phyloP scores from a whole-genome alignment of 1,284 basidiomycete species.

The Cutaneotrichosporon arboriforme region DNA sequence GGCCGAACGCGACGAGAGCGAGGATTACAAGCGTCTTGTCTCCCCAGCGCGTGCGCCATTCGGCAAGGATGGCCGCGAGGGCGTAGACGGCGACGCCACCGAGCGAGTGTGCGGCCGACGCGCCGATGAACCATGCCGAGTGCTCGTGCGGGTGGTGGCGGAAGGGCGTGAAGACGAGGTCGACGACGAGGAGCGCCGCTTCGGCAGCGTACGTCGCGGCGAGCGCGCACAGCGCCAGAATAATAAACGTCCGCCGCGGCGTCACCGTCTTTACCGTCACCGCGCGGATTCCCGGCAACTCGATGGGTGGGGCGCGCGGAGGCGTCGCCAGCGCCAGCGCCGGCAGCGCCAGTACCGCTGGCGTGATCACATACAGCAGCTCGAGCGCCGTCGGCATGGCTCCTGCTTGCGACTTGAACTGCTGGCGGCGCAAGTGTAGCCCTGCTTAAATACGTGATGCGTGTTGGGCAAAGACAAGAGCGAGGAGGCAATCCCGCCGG shows the following conservation, averaged over 20 bases:
- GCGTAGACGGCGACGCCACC: conserved; percentile 34
- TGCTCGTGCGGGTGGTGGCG: conserved; percentile 2
- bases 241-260: conserved; percentile 35
- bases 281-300: conserved; percentile 31
- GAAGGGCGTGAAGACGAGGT: conserved; percentile 18
- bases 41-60: conserved; percentile 36
- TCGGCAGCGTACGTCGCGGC: conserved; percentile 28
- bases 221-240: conserved; percentile 28
- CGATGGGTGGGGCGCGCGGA: neutral
- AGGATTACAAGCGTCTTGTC: conserved; percentile 28
- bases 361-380: conserved; percentile 16
- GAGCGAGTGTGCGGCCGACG: conserved; percentile 21
- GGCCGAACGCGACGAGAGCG: conserved; percentile 24
- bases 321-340: conserved; percentile 22
- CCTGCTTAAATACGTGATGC: neutral
- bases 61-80: conserved; percentile 27
- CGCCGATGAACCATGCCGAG: conserved; percentile 13
- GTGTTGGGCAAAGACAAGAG: no score
- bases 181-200: conserved; percentile 23
- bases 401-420: neutral
- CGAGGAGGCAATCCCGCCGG: no score
- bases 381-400: conserved; percentile 16
- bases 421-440: neutral
- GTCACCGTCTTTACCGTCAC: conserved; percentile 37
- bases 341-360: conserved; percentile 33